phyloP scores from a whole-genome alignment of 2,329 filamentous ascomycete species.

The Colletotrichum sp. region DNA sequence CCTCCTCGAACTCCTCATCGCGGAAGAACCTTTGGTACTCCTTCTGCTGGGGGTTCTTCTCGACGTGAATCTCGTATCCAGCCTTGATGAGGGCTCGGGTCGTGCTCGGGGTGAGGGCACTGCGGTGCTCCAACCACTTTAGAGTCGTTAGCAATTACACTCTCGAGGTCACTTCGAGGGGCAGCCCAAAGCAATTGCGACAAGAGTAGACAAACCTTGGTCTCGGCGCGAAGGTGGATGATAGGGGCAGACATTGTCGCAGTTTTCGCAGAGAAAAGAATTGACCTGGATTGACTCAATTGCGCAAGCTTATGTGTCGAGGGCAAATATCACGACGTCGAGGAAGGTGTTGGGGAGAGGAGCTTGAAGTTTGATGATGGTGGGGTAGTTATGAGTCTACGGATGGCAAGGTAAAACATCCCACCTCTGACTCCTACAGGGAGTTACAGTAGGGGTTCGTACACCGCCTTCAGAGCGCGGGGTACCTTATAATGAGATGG shows the following conservation, averaged over 20 bases:
- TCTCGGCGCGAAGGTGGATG: slow-evolving; percentile 63
- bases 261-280: background rate
- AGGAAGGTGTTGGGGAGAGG: background rate
- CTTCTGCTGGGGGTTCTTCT: slow-evolving; percentile 60
- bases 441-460: background rate
- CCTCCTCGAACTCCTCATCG: slow-evolving; percentile 64
- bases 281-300: background rate
- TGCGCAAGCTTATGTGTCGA: background rate
- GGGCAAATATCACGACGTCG: background rate
- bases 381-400: slow-evolving; percentile 11
- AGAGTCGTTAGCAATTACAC: background rate
- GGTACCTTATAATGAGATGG: slow-evolving; percentile 11
- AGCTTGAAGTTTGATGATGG: background rate
- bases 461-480: slow-evolving; percentile 20
- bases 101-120: slow-evolving; percentile 39
- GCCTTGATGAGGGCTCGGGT: slow-evolving; percentile 69
- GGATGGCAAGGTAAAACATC: slow-evolving; percentile 1
- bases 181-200: background rate
- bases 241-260: slow-evolving; percentile 24
- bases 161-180: background rate
- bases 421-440: slow-evolving; percentile 9
- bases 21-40: slow-evolving; percentile 54
- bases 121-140: slow-evolving; percentile 58
- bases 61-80: slow-evolving; percentile 72
- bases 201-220: slow-evolving; percentile 39